Base-by-base conservation (phyloP, 2,329 filamentous ascomycete species). In the Hypoxylon sp. region DNA sequence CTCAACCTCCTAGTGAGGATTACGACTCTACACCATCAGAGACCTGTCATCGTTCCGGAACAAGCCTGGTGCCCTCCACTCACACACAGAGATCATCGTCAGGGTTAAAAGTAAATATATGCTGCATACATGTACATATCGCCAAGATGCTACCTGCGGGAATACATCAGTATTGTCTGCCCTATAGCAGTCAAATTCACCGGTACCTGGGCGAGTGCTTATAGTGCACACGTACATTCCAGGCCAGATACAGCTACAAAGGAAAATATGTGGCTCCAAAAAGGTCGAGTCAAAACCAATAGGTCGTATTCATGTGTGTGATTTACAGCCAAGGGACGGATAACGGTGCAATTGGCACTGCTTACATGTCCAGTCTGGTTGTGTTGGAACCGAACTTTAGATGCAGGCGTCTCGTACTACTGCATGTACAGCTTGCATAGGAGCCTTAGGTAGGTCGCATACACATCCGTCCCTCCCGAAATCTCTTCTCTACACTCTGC, bases 401-500 rank as follows among this genome's bases (percentile, higher is more conserved):
- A 50, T 70, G 65, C 67, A 64, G 52, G 8, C 46, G 52, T 62
- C 46, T 63, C 57, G 50, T 60, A 59, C 54, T 60, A 57, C 58
- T 63, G 46, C 65, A 68, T 54, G 17, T 48, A 55, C 47, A 52
- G 35, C 47, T 60, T 60, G 57, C 57, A 60, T 60, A 42, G 44
- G 50, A 60, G 57, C 57, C 57, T 42, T 59, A 54, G 59, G 52
- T 58, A 62, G 52, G 58, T 67, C 19, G 50, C 53, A 65, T 67
- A 52, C 54, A 57, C 63, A 71, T 71, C 69, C 69, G 69, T 59
- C 60, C 51, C 51, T 71, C 67, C 67, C 69, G 66, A 55, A 55
- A 58, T 46, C 19, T 62, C 29, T 62, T 37, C 35, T 44, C 35
- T 17, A 19, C 24, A 54, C 50, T 44, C 35, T 17, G 19, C 24